Evolutionary conservation across 2,329 filamentous ascomycete species (phyloP).

Genomic region (Thielaviopsis cerberus): DNA sequence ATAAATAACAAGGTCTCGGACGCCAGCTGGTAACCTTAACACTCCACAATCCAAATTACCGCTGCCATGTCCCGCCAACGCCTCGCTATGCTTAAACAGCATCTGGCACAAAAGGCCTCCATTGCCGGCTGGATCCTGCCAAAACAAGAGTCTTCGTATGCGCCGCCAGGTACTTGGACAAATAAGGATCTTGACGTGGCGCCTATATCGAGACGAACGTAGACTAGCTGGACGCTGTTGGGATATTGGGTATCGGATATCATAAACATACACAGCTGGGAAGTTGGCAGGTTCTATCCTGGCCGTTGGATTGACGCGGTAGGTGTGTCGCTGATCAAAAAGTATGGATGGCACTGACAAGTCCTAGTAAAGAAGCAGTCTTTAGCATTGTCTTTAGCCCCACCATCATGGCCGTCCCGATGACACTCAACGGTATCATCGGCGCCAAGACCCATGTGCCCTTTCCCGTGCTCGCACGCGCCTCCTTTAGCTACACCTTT

Average conservation of each 20-base stretch:
- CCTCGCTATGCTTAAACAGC: not conserved
- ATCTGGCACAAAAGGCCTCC: not conserved
- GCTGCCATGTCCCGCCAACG: not conserved
- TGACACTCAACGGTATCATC: not conserved
- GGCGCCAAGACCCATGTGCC: not conserved
- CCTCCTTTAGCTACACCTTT: conserved; percentile 22
- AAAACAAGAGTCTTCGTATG: not conserved
- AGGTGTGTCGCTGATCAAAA: conserved; percentile 20
- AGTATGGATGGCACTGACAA: not conserved
- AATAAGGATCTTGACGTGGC: not conserved
- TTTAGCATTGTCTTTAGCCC: not conserved
- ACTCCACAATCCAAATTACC: not conserved
- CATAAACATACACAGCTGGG: conserved; percentile 15
- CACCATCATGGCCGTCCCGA: not conserved
- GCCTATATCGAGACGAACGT: conserved; percentile 10
- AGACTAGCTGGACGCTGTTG: conserved; percentile 14
- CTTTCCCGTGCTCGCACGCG: conserved; percentile 15
- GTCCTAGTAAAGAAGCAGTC: not conserved
- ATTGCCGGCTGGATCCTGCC: not conserved
- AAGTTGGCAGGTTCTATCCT: conserved; percentile 14
- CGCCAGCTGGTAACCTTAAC: not conserved
- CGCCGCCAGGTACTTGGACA: not conserved
- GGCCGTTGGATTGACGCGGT: conserved; percentile 15
- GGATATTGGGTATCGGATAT: conserved; percentile 16
- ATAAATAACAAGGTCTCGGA: not conserved